Evolutionary conservation across 179 eudicot species (phyloP), one percentile per base, ranked within the genome.

Genomic region (Nepenthes alata): DNA sequence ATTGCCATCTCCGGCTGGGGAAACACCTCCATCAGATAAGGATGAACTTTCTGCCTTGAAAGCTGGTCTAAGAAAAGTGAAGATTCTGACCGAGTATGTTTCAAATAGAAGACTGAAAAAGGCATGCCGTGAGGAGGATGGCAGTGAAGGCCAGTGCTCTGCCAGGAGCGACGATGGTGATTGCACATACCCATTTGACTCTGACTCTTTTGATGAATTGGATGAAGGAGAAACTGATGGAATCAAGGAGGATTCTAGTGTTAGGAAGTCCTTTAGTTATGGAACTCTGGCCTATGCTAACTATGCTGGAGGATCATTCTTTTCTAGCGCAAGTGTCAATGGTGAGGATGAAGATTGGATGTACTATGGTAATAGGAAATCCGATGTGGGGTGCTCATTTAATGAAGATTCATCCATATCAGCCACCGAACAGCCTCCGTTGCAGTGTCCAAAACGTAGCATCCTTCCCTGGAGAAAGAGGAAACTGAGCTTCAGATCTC

Each of bases 381-480:
- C 88, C 15, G 91, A 83, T 70, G 83, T 75, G 5, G 86, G 81
- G 61, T 73, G 77, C 71, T 72, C 82, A 4, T 71, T 64, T 1
- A 61, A 55, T 11, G 88, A 82, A 66, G 85, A 78, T 58, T 62
- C 73, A 5, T 59, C 72, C 55, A 63, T 73, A 60, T 70, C 72
- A 11, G 51, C 52, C 35, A 50, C 67, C 41, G 91, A 87, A 61
- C 74, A 70, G 35, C 78, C 88, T 54, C 54, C 68, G 14, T 37
- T 74, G 15, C 74, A 64, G 59, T 70, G 63, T 53, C 72, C 89
- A 5, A 88, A 78, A 58, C 81, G 79, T 47, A 84, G 95, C 65
- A 69, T 87, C 13, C 75, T 87, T 57, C 85, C 91, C 34, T 84
- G 91, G 95, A 79, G 82, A 68, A 89, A 84, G 77, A 84, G 95